Evolutionary conservation across 768 basidiomycete species (phyloP), one percentile per base, ranked within the genome.

Genomic region (Kockovaella imperatae): DNA sequence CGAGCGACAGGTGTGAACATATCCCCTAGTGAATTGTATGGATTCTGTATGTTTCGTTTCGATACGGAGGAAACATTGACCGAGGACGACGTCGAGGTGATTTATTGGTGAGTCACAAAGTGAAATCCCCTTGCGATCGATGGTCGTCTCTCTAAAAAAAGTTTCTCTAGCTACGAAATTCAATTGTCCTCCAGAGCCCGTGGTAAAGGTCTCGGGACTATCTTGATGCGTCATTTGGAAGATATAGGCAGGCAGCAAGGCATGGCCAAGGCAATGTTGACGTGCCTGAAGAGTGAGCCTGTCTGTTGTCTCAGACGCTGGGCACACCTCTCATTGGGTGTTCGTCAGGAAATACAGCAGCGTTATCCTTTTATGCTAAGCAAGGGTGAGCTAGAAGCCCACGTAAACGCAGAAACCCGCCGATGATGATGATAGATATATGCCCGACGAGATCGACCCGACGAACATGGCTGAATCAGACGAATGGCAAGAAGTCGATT

Each of bases 371-470:
- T 34, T 65, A 65, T 28, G 46, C 18, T 5, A 59, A 49, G 30
- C 50, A 57, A 32, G 63, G 63, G 61, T 59, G 38, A 21, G 57
- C 35, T 18, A 10, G n/a, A 35, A 3, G 14, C 18, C 10, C 31
- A 15, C 17, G 7, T 29, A 24, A 31, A 10, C 15, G 4, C 25
- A 35, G 5, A 8, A 4, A 18, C 11, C 10, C 20, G 18, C 26
- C 20, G 5, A 40, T 39, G 32, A 35, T 20, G 45, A 14, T 25
- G n/a, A 1, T 25, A 60, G 61, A 15, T 66, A 60, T 40, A 39
- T 17, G 15, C 53, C 55, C 5, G 64, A 62, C 41, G 60, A 62
- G 39, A 66, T 66, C 29, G 64, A 66, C 42, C 64, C 64, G 3
- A 60, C 59, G 18, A 24, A 50, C 13, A 56, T 62, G 45, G 39